These are phyloP conservation scores for Colletotrichum spaethianum DNA, from an alignment of 2,329 filamentous ascomycete species.

Conservation along the genomic window DNA sequence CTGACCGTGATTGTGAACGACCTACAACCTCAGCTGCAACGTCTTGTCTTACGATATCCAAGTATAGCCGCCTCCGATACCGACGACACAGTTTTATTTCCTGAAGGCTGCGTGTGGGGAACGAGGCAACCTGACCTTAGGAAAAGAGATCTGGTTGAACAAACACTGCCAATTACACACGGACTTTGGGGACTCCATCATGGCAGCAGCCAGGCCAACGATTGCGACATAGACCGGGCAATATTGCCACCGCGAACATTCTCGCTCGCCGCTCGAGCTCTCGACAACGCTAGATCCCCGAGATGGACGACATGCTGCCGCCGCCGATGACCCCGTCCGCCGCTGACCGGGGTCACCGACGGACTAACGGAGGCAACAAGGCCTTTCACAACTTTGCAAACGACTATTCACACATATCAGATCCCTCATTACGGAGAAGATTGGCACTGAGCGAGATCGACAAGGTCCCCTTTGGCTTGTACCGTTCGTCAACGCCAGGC, in stretches of 20 bases:
- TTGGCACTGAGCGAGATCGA: conserved; percentile 85
- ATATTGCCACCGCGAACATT: conserved; percentile 19
- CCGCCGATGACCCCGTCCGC: conserved; percentile 54
- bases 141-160: neutral
- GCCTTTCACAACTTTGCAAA: conserved; percentile 84
- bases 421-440: conserved; percentile 83
- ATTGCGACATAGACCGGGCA: conserved; percentile 34
- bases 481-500: conserved; percentile 61
- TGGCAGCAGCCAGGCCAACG: conserved; percentile 24
- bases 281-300: neutral
- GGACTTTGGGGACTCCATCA: conserved; percentile 18
- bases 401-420: conserved; percentile 74
- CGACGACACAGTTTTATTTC: neutral
- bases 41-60: conserved; percentile 9
- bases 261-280: conserved; percentile 4
- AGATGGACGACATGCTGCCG: conserved; percentile 56
- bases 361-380: conserved; percentile 74
- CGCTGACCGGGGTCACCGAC: conserved; percentile 46
- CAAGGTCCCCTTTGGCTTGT: conserved; percentile 82
- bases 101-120: neutral
- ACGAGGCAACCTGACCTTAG: neutral
- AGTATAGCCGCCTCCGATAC: neutral
- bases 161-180: conserved; percentile 1
- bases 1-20: neutral
- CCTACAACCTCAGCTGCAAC: conserved; percentile 17